Base-by-base conservation (phyloP, 176 grass and related monocot genomes). In the Eleusine coracana region DNA sequence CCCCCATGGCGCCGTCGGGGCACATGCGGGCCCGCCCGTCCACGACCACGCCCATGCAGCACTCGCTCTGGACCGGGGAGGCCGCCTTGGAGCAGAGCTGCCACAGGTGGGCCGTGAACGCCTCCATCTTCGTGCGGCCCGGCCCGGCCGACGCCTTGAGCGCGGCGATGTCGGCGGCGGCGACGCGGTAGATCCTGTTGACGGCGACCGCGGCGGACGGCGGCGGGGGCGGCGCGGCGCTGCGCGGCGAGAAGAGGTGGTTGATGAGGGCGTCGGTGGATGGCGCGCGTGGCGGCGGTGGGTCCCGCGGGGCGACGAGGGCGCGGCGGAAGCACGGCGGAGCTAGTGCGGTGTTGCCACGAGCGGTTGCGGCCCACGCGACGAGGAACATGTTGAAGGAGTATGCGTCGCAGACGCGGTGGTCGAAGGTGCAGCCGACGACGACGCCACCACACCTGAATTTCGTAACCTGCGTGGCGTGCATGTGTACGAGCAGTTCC, bases 401-500 rank as follows among this genome's bases (percentile, higher is more conserved):
- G 89, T 94, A 97, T 79, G 91, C 94, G 80, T 97, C 94, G 76
- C 87, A 90, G 42, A 94, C 85, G n/a, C 91, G 94, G 85, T 97
- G 94, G 69, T 97, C 91, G 77, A 97, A 94, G 4, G 76, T 91
- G 91, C 94, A 97, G 5, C 88, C 89, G 25, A 97, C 54, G 16
- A 89, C 89, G 31, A 62, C 21, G 66, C 91, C 87, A 63, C 91
- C 94, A 27, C 94, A 97, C 10, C n/a, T 60, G 28, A 97, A 84
- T 71, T 82, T 88, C 0, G 89, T 94, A 18, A 78, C 79, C 94
- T 95, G 83, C 23, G 41, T 10, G 25, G 16, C 17, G 17, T 52
- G 81, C 49, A 74, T 56, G 60, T 0, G 70, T 34, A 34, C 31
- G 31, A 34, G 2, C 2, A 34, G 31, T 34, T 2, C 20, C 80